These are phyloP conservation scores for Ascosphaera aggregata DNA, from an alignment of 2,329 filamentous ascomycete species.

Conservation along the genomic window DNA sequence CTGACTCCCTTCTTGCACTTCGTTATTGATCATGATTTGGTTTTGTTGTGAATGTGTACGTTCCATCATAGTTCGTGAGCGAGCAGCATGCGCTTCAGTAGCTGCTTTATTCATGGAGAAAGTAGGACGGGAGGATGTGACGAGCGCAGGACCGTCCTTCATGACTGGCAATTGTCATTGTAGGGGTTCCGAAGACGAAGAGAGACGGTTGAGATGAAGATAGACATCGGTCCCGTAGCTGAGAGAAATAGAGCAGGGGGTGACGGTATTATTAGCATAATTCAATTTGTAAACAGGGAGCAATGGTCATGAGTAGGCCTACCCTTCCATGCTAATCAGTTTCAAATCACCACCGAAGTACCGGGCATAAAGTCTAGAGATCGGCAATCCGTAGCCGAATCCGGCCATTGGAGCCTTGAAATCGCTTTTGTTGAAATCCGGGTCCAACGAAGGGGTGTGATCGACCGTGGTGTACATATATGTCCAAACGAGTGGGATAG, in stretches of 20 bases:
- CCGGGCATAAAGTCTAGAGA: slow-evolving; percentile 77
- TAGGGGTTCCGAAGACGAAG: slow-evolving; percentile 82
- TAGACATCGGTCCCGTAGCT: slow-evolving; percentile 98
- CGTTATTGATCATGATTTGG: too few relatives aligned
- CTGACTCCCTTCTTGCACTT: too few relatives aligned
- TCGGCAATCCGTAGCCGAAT: slow-evolving; percentile 93
- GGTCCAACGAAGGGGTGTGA: slow-evolving; percentile 79
- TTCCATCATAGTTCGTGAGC: too few relatives aligned
- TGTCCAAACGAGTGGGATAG: slow-evolving; percentile 96
- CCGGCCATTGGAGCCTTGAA: slow-evolving; percentile 99
- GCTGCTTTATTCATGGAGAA: too few relatives aligned
- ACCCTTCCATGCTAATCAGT: slow-evolving; percentile 99
- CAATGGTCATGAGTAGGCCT: slow-evolving; percentile 17
- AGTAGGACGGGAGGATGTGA: slow-evolving; percentile 17
- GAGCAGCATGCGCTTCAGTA: too few relatives aligned
- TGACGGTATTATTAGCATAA: too few relatives aligned
- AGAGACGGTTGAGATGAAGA: slow-evolving; percentile 86
- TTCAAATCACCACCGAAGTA: slow-evolving; percentile 97
- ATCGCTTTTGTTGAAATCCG: slow-evolving; percentile 95
- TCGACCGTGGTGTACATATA: slow-evolving; percentile 99
- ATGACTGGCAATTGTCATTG: slow-evolving; percentile 84
- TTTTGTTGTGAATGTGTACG: too few relatives aligned
- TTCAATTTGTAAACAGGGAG: slow-evolving; percentile 5
- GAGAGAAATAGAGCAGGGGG: slow-evolving; percentile 3
- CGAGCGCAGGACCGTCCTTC: slow-evolving; percentile 38